phyloP scores from a whole-genome alignment of 2,329 filamentous ascomycete species.

The Paecilomyces dactylethromorphus region DNA sequence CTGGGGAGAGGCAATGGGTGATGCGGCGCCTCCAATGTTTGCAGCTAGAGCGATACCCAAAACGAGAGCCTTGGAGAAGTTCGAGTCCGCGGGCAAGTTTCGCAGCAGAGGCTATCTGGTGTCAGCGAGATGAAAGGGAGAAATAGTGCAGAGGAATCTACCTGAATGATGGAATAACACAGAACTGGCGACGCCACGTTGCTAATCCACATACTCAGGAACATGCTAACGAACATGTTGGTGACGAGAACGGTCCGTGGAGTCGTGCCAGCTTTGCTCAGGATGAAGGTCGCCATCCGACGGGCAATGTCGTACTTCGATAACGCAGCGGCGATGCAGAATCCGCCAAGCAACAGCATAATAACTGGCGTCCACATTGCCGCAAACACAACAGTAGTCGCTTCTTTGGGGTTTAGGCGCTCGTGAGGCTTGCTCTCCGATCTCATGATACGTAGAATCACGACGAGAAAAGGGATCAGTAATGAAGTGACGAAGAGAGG shows the following conservation, averaged over 20 bases:
- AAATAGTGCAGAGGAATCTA: constrained; percentile 29
- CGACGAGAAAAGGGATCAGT: constrained; percentile 86
- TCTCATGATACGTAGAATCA: constrained; percentile 77
- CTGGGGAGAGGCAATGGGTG: constrained; percentile 93
- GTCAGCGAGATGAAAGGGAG: constrained; percentile 4
- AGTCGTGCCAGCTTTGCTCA: constrained; percentile 91
- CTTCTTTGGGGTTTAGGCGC: constrained; percentile 71
- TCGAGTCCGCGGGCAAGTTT: constrained; percentile 80
- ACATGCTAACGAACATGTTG: constrained; percentile 97
- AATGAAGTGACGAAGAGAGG: constrained; percentile 95
- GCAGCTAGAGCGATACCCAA: constrained; percentile 91
- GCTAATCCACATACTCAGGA: constrained; percentile 98
- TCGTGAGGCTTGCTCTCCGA: constrained; percentile 63
- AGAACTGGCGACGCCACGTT: constrained; percentile 96
- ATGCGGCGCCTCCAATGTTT: constrained; percentile 94
- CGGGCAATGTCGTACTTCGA: constrained; percentile 98
- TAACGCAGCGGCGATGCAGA: constrained; percentile 88
- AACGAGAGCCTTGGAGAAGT: constrained; percentile 92
- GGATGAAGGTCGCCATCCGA: constrained; percentile 88
- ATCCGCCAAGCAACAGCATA: constrained; percentile 93
- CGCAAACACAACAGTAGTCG: constrained; percentile 78
- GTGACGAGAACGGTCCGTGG: constrained; percentile 86
- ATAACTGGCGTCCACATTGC: constrained; percentile 99
- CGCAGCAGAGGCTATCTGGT: constrained; percentile 71
- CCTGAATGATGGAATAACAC: constrained; percentile 96